phyloP scores from a whole-genome alignment of 176 grass and related monocot species.

The Coix lacrymajobi region DNA sequence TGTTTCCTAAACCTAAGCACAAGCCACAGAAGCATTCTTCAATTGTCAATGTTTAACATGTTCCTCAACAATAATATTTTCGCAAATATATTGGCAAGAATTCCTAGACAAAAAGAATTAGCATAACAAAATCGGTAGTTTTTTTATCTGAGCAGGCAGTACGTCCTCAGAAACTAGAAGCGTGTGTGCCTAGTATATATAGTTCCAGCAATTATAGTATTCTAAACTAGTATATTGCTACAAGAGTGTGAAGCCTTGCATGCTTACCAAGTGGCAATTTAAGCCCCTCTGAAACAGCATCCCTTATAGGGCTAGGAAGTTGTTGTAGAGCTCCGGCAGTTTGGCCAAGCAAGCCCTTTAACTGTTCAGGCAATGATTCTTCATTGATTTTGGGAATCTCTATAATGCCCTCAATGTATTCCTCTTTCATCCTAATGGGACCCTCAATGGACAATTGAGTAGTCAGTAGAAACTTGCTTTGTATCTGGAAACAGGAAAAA shows the following conservation, averaged over 20 bases:
- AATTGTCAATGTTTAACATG: not conserved
- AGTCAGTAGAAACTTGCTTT: slow-evolving; percentile 80
- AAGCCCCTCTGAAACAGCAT: slow-evolving; percentile 73
- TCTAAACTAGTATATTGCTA: not conserved
- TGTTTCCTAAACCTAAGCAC: not conserved
- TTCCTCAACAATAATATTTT: not conserved
- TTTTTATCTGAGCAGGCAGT: not conserved
- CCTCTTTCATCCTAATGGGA: slow-evolving; percentile 88
- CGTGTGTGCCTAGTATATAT: not conserved
- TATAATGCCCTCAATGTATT: slow-evolving; percentile 66
- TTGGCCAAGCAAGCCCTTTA: slow-evolving; percentile 67
- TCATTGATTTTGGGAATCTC: slow-evolving; percentile 71
- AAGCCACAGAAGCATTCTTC: not conserved
- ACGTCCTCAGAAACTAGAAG: not conserved
- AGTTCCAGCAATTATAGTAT: not conserved
- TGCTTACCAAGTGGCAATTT: slow-evolving; percentile 87
- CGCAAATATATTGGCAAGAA: not conserved
- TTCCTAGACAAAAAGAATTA: not conserved
- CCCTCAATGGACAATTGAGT: slow-evolving; percentile 83
- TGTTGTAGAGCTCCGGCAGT: slow-evolving; percentile 65
- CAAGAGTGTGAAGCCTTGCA: not conserved
- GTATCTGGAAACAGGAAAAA: slow-evolving; percentile 53
- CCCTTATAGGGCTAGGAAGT: slow-evolving; percentile 73
- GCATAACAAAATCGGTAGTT: not conserved
- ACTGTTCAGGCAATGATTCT: slow-evolving; percentile 75